These are phyloP conservation scores for Primulina eburnea DNA, from an alignment of 257 asterid genomes.

Conservation along the genomic window DNA sequence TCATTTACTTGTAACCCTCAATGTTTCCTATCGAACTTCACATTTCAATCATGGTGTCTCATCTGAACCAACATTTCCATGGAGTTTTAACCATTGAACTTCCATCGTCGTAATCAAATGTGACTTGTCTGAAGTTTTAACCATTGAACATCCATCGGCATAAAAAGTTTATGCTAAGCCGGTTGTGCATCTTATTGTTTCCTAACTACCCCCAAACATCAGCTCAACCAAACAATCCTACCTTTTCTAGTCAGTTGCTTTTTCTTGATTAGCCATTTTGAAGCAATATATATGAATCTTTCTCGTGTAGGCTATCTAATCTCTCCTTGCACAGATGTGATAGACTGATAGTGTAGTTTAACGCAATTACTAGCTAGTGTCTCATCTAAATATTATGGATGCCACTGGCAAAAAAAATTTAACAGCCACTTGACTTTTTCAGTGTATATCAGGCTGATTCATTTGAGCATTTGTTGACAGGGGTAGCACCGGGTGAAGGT, in stretches of 20 bases:
- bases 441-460: not conserved
- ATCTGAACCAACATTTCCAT: not conserved
- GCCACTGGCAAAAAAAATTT: no score
- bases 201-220: not conserved
- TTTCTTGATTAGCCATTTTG: not conserved
- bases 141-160: no score
- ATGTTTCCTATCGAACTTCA: not conserved
- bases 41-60: not conserved
- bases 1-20: constrained; percentile 8
- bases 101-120: not conserved
- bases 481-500: constrained; percentile 96
- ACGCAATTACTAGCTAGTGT: not conserved
- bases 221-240: not conserved
- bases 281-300: not conserved
- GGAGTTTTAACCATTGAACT: not conserved
- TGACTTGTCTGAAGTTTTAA: no score
- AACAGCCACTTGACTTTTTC: not conserved
- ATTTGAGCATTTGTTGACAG: constrained; percentile 36
- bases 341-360: not conserved
- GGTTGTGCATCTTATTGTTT: not conserved
- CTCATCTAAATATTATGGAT: not conserved
- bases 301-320: not conserved
- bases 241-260: not conserved
- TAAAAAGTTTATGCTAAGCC: no score
- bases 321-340: not conserved